These are phyloP conservation scores for Lonicera japonica DNA, from an alignment of 129 eudicot species.

Conservation along the genomic window DNA sequence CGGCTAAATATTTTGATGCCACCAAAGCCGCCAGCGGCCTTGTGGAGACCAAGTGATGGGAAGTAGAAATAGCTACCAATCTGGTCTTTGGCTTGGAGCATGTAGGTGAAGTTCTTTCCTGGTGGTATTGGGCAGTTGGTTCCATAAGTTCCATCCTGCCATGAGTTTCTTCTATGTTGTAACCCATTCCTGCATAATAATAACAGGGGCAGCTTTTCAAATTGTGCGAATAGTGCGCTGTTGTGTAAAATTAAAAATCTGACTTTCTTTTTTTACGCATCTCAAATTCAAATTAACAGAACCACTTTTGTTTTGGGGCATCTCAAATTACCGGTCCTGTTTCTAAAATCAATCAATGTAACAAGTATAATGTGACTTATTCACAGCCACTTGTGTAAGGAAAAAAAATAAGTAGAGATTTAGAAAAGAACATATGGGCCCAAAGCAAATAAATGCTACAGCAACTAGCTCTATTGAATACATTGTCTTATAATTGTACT, in stretches of 20 bases:
- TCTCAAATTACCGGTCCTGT: not conserved
- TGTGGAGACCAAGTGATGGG: conserved; percentile 82
- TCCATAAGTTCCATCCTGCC: conserved; percentile 90
- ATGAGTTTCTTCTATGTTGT: conserved; percentile 91
- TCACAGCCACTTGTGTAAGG: no score
- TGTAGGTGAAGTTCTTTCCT: conserved; percentile 76
- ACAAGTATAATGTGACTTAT: not conserved
- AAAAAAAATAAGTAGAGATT: no score
- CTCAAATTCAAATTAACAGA: no score
- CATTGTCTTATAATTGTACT: no score
- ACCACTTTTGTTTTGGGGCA: not conserved
- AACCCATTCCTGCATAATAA: conserved; percentile 66
- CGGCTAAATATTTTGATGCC: conserved; percentile 76
- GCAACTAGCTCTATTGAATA: no score
- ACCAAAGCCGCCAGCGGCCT: conserved; percentile 95
- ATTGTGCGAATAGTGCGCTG: no score
- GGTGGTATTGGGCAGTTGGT: conserved; percentile 95
- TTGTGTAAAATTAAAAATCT: no score
- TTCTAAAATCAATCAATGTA: not conserved
- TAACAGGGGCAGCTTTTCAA: not conserved
- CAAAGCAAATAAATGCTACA: no score
- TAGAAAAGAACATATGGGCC: no score
- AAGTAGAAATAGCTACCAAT: conserved; percentile 88
- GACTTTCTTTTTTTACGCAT: no score
- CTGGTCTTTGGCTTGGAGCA: conserved; percentile 93